Evolutionary conservation across 2,329 filamentous ascomycete genomes (phyloP), one percentile per base, ranked within the genome.

Genomic region (Arthrobotrys musiformis): DNA sequence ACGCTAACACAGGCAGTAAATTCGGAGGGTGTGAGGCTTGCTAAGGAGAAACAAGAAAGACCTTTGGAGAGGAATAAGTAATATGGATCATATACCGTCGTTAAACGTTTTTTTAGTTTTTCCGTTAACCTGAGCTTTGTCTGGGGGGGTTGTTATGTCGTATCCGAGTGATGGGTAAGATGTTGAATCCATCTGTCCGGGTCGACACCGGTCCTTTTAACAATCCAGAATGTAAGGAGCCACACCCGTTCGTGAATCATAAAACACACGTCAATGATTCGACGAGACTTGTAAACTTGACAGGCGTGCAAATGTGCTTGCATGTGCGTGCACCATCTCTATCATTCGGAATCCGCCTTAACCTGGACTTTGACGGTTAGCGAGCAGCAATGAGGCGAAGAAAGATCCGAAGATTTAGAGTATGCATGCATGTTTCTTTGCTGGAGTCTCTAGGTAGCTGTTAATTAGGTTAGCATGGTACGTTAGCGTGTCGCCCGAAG

Each of bases 331-430:
- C 64, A 75, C 70, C 63, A 67, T 50, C 58, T 72, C 68, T 68
- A n/a, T 62, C 40, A n/a, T 30, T 72, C 72, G 72, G 72, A 76
- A 76, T 76, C 72, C 72, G 72, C 72, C 72, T 76, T 76, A 76
- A 76, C 58, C 64, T 69, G 72, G 70, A 75, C 70, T n/a, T n/a
- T 70, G 58, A 76, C 48, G 54, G 64, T 70, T 76, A 76, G 72
- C 72, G 72, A 76, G 70, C 30, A 72, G 68, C 46, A 72, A 52
- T 72, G 68, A 72, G 68, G 68, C 68, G 68, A 72, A 68, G 72
- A 68, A 62, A 76, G 72, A 76, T 63, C 72, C 72, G 64, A 76
- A 69, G 48, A 63, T 60, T 68, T 70, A 62, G 56, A 69, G 64
- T 66, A 67, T 56, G 50, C 72, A 76, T 76, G 72, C 72, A 69